phyloP scores from a whole-genome alignment of 192 early-diverging fungal species.

The Umbelopsis isabellina region DNA sequence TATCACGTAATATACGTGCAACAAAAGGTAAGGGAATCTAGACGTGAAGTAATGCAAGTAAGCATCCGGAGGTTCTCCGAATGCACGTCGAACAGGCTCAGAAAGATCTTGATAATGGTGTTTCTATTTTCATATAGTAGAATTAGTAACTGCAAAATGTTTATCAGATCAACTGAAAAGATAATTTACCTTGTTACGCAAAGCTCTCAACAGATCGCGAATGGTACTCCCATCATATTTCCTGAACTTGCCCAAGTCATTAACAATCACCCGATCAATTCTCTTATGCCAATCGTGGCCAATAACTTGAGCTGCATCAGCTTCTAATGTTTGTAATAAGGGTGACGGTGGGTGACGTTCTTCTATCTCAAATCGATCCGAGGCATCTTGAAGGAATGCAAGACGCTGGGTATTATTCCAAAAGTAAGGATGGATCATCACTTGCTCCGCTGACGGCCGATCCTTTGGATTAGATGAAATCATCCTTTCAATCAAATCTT shows the following conservation, averaged over 20 bases:
- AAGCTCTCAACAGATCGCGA: conserved; percentile 85
- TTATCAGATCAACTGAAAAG: not conserved
- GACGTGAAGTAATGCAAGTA: conserved; percentile 91
- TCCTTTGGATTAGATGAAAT: conserved; percentile 75
- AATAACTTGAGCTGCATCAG: conserved; percentile 59
- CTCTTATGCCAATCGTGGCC: conserved; percentile 77
- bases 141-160: not conserved
- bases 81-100: conserved; percentile 66
- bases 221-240: conserved; percentile 88
- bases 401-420: conserved; percentile 87
- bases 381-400: conserved; percentile 91
- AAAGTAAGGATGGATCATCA: conserved; percentile 94
- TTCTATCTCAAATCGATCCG: conserved; percentile 93
- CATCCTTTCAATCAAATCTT: conserved; percentile 91
- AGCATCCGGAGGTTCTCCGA: conserved; percentile 86
- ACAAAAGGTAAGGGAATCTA: conserved; percentile 84
- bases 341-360: conserved; percentile 69
- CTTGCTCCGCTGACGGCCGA: conserved; percentile 72
- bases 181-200: conserved; percentile 86
- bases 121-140: conserved; percentile 60
- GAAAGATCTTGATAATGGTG: conserved; percentile 96
- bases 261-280: conserved; percentile 71
- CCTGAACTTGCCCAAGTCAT: conserved; percentile 89
- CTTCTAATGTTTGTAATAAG: conserved; percentile 69
- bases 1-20: conserved; percentile 89